A percentile compares a stretch with the other conserved stretches of the same genome.
Evolutionary conservation across 768 basidiomycete species (phyloP).

Genomic region (Daedaleopsis sinensis): DNA sequence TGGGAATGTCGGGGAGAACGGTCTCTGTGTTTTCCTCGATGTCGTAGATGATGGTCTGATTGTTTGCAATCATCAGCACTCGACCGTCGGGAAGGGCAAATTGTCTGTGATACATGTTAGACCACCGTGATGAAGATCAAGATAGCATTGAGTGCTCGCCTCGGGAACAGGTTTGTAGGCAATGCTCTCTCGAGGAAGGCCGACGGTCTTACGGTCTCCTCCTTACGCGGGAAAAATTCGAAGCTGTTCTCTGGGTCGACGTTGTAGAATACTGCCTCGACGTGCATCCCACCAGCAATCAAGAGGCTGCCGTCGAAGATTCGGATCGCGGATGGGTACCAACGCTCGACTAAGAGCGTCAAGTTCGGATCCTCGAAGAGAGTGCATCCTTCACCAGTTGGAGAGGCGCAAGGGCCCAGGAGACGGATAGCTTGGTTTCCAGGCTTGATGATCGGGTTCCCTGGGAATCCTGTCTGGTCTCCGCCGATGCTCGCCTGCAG

Average conservation of each 20-base stretch:
- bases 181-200: constrained; percentile 32
- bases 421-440: constrained; percentile 78
- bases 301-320: constrained; percentile 77
- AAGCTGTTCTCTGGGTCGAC: constrained; percentile 76
- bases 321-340: constrained; percentile 76
- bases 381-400: constrained; percentile 51
- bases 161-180: constrained; percentile 40
- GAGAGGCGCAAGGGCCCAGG: constrained; percentile 63
- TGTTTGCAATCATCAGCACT: constrained; percentile 78
- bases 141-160: constrained; percentile 39
- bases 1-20: constrained; percentile 68
- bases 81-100: constrained; percentile 71
- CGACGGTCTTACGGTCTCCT: constrained; percentile 31
- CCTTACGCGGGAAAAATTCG: constrained; percentile 83
- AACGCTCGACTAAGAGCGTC: constrained; percentile 74
- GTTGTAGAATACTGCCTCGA: constrained; percentile 86
- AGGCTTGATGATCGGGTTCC: constrained; percentile 69
- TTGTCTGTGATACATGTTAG: constrained; percentile 47
- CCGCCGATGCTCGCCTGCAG: constrained; percentile 68
- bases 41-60: constrained; percentile 79
- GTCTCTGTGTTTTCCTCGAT: constrained; percentile 66
- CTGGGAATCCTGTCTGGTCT: constrained; percentile 68
- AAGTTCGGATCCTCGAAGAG: constrained; percentile 70
- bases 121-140: constrained; percentile 44
- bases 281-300: constrained; percentile 82